phyloP scores from a whole-genome alignment of 1,284 basidiomycete genomes.

The Apiotrichum mycotoxinovorans region DNA sequence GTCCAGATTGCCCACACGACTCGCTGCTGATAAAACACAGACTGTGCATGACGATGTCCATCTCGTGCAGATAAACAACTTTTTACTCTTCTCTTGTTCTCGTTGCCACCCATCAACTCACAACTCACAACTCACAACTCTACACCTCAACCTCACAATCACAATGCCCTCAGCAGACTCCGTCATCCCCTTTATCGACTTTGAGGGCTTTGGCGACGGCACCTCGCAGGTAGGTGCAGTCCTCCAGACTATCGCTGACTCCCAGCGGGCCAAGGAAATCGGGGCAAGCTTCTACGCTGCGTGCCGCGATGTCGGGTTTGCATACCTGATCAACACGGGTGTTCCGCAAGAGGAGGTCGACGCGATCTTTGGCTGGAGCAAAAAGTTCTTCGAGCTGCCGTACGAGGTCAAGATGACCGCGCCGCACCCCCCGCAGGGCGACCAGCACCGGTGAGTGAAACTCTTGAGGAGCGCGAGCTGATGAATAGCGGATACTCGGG shows the following conservation, averaged over 20 bases:
- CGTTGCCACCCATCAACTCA: no score
- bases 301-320: constrained; percentile 49
- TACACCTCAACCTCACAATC: no score
- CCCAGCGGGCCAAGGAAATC: constrained; percentile 21
- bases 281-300: constrained; percentile 27
- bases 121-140: no score
- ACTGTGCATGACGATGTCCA: no score
- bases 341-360: constrained; percentile 53
- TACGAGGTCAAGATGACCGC: constrained; percentile 57
- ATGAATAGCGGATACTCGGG: constrained; percentile 51
- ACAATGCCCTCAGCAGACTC: no score
- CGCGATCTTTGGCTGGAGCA: constrained; percentile 56
- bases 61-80: no score
- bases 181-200: constrained; percentile 33
- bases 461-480: no score
- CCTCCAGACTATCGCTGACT: background rate
- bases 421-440: constrained; percentile 58
- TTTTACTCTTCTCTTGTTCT: no score
- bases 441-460: constrained; percentile 30
- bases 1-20: no score
- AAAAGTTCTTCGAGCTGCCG: constrained; percentile 57
- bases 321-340: constrained; percentile 53
- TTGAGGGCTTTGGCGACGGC: constrained; percentile 30
- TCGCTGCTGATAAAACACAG: no score
- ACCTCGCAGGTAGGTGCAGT: constrained; percentile 9